Base-by-base conservation (phyloP, 2,329 filamentous ascomycete genomes). In the Fusarium nanum region DNA sequence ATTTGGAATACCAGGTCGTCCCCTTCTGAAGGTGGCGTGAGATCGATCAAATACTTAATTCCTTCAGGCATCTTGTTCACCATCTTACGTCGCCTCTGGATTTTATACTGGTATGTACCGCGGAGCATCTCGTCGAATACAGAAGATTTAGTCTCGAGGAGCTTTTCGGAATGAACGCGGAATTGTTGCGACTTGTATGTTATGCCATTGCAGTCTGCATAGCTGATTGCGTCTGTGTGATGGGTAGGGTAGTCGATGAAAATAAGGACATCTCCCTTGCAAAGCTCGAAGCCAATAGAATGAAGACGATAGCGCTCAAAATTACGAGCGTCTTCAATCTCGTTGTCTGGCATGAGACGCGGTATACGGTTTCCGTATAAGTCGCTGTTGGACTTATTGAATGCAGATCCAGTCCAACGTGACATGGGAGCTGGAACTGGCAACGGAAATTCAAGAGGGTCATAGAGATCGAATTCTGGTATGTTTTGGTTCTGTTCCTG, bases 1-100 rank as follows among this genome's bases (percentile, higher is more conserved):
- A 89, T 82, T 62, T 87, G 81, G 25, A 87, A 84, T 3, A 90
- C 85, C 12, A 88, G 84, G 14, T 91, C 89, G 4, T 91, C 88
- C 3, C 88, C 90, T 73, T 90, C 86, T 0, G 78, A 78, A 1
- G 87, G 84, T 1, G 89, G 90, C 1, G 89, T 91, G 14, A 92
- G 81, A 69, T 92, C 89, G 37, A 92, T 72, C 20, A 91, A 79
- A 68, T 86, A 91, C 60, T 84, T 83, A 73, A 91, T 78, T 1
- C 83, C 85, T 4, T 77, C 70, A 0, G 80, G 81, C 12, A 82
- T 73, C 16, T 72, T 74, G 25, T 78, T 79, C 40, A 73, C 72
- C 37, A 81, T 68, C 44, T 78, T 78, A 22, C 79, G 79, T 16
- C 79, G 81, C 23, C 83, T 78, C 40, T 74, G 76, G 18, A 79